Percentiles rank a stretch among this genome's conserved stretches.
Evolutionary conservation across 352 stramenopile genomes (phyloP).

Genomic region (Pythium guiyangense): DNA sequence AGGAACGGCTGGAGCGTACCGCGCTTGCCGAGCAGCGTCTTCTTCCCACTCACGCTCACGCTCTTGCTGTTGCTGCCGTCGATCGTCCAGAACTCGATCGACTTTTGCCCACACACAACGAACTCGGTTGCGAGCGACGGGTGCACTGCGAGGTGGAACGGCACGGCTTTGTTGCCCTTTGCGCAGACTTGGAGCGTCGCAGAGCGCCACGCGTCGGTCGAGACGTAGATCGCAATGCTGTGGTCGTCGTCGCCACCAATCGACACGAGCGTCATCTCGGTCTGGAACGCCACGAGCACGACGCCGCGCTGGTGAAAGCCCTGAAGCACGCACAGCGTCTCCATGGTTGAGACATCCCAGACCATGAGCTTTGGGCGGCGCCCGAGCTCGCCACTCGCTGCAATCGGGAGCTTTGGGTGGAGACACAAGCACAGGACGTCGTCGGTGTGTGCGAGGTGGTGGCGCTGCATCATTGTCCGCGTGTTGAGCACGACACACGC

Average conservation of each 20-base stretch:
- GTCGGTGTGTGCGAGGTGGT: slow-evolving; percentile 80
- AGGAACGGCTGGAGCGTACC: slow-evolving; percentile 54
- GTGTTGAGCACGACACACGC: slow-evolving; percentile 81
- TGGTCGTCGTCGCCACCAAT: slow-evolving; percentile 89
- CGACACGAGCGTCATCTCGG: slow-evolving; percentile 60
- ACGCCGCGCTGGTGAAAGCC: slow-evolving; percentile 85
- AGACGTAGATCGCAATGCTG: slow-evolving; percentile 78
- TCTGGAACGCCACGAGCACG: slow-evolving; percentile 77
- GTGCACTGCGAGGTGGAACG: slow-evolving; percentile 43
- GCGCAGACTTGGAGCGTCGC: slow-evolving; percentile 46
- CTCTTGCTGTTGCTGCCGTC: slow-evolving; percentile 26
- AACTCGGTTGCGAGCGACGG: slow-evolving; percentile 31
- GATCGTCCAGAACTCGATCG: slow-evolving; percentile 71
- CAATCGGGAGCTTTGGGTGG: slow-evolving; percentile 58
- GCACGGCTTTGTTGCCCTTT: slow-evolving; percentile 70
- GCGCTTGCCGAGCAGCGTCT: slow-evolving; percentile 66
- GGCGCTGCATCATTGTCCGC: slow-evolving; percentile 44
- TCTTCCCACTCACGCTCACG: slow-evolving; percentile 47
- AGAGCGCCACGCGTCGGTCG: slow-evolving; percentile 54
- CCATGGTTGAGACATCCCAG: slow-evolving; percentile 64
- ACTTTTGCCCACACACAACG: slow-evolving; percentile 67
- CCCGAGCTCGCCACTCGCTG: slow-evolving; percentile 85
- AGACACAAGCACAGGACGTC: slow-evolving; percentile 78
- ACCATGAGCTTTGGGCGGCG: slow-evolving; percentile 78
- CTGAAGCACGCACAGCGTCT: slow-evolving; percentile 54